Evolutionary conservation across 75 land plant species (phyloP).

Genomic region (Chamaecyparis obtusa): DNA sequence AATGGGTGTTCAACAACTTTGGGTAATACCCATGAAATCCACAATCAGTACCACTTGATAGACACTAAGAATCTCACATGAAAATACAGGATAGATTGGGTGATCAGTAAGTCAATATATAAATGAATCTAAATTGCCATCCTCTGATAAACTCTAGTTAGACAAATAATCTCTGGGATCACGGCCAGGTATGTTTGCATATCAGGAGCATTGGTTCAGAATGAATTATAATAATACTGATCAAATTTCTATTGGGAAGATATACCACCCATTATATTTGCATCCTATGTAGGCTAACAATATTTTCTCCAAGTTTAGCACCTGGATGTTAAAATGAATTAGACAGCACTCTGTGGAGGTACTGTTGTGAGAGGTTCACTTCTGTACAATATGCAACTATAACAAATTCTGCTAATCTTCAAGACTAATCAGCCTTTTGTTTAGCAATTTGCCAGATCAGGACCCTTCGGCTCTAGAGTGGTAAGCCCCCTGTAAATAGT

Average conservation of each 20-base stretch:
- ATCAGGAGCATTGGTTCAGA: not conserved
- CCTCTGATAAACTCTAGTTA: not conserved
- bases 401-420: slow-evolving; percentile 4
- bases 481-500: not conserved
- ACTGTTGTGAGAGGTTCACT: not conserved
- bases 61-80: not conserved
- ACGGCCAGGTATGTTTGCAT: slow-evolving; percentile 4
- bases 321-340: not conserved
- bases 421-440: not conserved
- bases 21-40: not conserved
- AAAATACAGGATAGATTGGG: not conserved
- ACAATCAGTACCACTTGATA: not conserved
- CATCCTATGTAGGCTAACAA: not conserved
- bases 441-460: not conserved
- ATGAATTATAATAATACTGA: not conserved
- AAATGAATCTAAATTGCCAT: not conserved
- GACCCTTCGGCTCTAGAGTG: not conserved
- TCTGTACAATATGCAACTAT: not conserved
- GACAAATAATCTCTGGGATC: not conserved
- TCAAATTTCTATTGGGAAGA: not conserved
- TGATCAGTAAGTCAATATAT: not conserved
- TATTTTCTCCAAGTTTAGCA: not conserved
- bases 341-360: not conserved
- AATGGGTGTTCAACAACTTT: not conserved
- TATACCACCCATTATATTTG: not conserved